Evolutionary conservation across 345 rosid species (phyloP).

Genomic region (Heritiera littoralis): DNA sequence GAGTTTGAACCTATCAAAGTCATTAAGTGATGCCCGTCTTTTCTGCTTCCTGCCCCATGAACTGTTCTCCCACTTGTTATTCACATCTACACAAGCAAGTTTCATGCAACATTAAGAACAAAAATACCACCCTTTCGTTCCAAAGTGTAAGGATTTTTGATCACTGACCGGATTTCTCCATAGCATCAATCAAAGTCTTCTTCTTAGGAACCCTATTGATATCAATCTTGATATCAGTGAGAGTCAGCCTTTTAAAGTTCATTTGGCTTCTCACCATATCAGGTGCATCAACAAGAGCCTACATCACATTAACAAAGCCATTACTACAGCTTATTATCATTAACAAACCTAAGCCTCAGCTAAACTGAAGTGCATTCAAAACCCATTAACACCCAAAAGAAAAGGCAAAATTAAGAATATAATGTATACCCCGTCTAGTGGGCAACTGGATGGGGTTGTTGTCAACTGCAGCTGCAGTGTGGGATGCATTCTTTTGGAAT

Average conservation of each 20-base stretch:
- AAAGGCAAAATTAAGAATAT: background rate
- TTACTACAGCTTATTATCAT: background rate
- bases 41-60: conserved; percentile 84
- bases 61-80: conserved; percentile 79
- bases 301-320: background rate
- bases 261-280: conserved; percentile 92
- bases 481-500: too few species aligned
- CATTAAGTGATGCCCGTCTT: conserved; percentile 68
- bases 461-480: too few species aligned
- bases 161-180: conserved; percentile 86
- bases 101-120: background rate
- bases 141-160: background rate
- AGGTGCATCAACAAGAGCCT: conserved; percentile 97
- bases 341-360: background rate
- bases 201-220: conserved; percentile 78
- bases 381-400: background rate
- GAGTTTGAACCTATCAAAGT: conserved; percentile 80
- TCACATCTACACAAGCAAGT: conserved; percentile 50
- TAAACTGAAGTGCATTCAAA: background rate
- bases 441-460: too few species aligned
- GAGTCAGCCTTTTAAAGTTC: conserved; percentile 90
- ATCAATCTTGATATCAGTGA: conserved; percentile 81
- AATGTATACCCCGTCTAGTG: conserved; percentile 58
- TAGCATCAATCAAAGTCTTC: conserved; percentile 81
- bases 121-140: background rate